Base-by-base conservation (phyloP, 495 filamentous ascomycete species). In the Penicillium chermesinum region DNA sequence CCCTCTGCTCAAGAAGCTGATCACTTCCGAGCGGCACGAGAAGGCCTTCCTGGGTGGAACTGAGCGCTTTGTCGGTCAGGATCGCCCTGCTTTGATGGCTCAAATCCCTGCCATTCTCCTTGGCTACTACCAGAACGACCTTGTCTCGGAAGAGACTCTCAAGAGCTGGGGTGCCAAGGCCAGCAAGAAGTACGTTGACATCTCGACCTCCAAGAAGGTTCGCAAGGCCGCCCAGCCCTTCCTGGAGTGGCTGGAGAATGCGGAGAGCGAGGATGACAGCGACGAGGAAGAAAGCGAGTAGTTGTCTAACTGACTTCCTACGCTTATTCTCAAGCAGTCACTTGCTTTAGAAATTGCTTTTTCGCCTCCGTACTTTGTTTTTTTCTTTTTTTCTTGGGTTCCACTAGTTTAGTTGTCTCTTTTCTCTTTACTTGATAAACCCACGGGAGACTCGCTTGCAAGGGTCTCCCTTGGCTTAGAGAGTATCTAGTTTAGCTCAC, bases 1-100 rank as follows among this genome's bases (percentile, higher is more conserved):
- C 46, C 68, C 74, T 46, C 84, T 98, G 74, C 80, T 98, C 49
- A 94, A 93, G 74, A 88, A 90, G 85, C 79, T 96, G 75, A 81
- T 94, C 58, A 85, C 82, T 17, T 88, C 88, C 19, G 93, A 98
- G 59, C 83, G 85, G 46, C 91, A 97, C 66, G 82, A 97, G 74
- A 96, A 93, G 79, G 91, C 93, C 43, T 84, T 98, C 67, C 83
- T 98, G n/a, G 94, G 94, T 59, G 93, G 93, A 49, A 90, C 87
- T 27, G 93, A 98, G 71, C 89, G 91, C 50, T 91, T 96, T 54
- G 78, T 97, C 41, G 82, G 87, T 66, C 85, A 85, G 58, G 85
- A 94, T 27, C 80, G 86, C 58, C 82, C 89, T 1, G 82, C 89
- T 38, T 80, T 95, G 59, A 78, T 88, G 46, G 68, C 82, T 25